Conservation (phyloP, 495 filamentous ascomycete species). For the Chaetomidium leptoderma region DNA sequence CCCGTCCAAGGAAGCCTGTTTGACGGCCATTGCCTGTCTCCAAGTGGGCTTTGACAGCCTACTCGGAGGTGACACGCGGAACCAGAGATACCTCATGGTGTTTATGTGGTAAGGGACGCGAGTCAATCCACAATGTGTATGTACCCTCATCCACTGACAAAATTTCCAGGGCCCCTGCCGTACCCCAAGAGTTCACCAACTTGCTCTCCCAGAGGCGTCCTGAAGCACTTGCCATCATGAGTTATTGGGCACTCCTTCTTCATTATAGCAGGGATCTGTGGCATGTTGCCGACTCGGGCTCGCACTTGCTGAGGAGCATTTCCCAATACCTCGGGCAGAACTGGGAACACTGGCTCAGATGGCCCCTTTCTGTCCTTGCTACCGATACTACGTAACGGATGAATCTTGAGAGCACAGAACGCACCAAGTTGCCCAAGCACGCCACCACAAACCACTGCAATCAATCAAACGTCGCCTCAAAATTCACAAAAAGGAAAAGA, state of each 20-base stretch:
- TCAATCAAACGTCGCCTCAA: too few species aligned
- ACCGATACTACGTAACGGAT: too few species aligned
- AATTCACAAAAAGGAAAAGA: too few species aligned
- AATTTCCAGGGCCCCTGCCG: constrained; percentile 19
- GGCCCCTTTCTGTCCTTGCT: constrained; percentile 20
- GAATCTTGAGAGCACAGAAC: too few species aligned
- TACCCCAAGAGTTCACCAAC: constrained; percentile 25
- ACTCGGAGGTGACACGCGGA: constrained; percentile 14
- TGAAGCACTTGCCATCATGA: constrained; percentile 31
- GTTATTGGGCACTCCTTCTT: constrained; percentile 33
- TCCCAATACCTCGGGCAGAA: constrained; percentile 31
- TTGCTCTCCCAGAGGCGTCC: constrained; percentile 27
- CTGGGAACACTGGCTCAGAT: constrained; percentile 30
- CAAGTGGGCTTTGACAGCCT: constrained; percentile 35
- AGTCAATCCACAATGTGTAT: neutral
- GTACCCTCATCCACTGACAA: neutral
- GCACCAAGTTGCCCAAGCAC: too few species aligned
- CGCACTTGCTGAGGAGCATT: constrained; percentile 36
- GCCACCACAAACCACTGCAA: neutral
- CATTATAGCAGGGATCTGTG: constrained; percentile 30
- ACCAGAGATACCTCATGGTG: constrained; percentile 32
- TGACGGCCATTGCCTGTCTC: constrained; percentile 25
- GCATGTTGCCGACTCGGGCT: constrained; percentile 32
- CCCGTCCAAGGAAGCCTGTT: constrained; percentile 29
- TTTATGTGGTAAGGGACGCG: constrained; percentile 24